Percentiles rank a stretch among this genome's conserved stretches.
Conservation (phyloP, 371 early-diverging fungal species). For the Smittium mucronatum region DNA sequence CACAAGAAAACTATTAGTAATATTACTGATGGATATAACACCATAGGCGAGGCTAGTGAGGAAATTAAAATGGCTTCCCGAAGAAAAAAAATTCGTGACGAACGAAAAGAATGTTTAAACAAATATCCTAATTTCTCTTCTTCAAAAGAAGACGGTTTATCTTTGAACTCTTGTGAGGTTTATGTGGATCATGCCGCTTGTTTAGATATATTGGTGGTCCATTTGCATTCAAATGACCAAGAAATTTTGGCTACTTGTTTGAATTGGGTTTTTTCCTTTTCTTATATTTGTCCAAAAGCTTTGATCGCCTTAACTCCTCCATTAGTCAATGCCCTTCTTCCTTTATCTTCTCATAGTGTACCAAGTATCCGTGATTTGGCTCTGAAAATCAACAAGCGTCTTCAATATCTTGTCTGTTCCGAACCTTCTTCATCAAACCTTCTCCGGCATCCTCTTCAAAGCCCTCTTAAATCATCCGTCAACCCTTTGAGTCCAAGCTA, state of each 20-base stretch:
- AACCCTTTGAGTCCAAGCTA: neutral
- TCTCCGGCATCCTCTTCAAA: neutral
- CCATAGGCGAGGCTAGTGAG: conserved; percentile 13
- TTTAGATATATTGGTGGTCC: conserved; percentile 64
- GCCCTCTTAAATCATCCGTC: neutral
- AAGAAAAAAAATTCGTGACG: conserved; percentile 22
- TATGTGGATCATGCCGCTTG: conserved; percentile 67
- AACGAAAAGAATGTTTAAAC: conserved; percentile 2
- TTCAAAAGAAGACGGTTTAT: neutral
- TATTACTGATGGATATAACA: conserved; percentile 14
- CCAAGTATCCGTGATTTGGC: conserved; percentile 51
- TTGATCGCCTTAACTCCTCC: conserved; percentile 62
- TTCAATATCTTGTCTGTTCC: conserved; percentile 47
- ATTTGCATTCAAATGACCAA: conserved; percentile 63
- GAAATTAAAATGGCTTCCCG: conserved; percentile 31
- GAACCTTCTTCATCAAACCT: conserved; percentile 5
- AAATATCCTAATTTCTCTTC: neutral
- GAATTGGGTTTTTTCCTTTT: conserved; percentile 75
- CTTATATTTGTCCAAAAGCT: conserved; percentile 55
- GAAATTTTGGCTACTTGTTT: conserved; percentile 77
- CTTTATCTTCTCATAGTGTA: conserved; percentile 57
- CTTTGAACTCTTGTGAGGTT: conserved; percentile 33
- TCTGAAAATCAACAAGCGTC: conserved; percentile 51
- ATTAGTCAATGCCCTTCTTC: conserved; percentile 63
- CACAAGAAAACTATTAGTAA: conserved; percentile 3